Evolutionary conservation across 345 rosid species (phyloP), one percentile per base, ranked within the genome.

Genomic region (Anastatica hierochuntica): DNA sequence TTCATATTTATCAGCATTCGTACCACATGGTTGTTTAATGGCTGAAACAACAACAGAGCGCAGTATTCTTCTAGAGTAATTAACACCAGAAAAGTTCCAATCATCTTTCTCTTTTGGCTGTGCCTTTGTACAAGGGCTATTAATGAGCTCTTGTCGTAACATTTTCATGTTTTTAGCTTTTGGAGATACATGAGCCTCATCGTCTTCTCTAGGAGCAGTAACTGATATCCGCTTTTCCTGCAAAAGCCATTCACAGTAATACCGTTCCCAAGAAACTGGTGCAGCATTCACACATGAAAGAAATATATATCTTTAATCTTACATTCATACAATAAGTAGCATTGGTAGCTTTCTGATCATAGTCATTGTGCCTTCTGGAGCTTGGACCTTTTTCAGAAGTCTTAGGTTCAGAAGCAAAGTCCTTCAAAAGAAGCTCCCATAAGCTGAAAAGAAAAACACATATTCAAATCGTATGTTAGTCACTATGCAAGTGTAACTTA

Each of bases 381-480:
- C 37, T 57, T 26, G 19, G 52, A 51, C 31, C 43, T 49, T 56
- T 41, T 27, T 57, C 1, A 6, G 17, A 23, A 54, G 49, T 35
- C 36, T 17, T 33, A 20, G 51, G 40, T 42, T 50, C 57, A 42
- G 62, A 49, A 27, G 34, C 23, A 30, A 36, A 23, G 19, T 64
- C 47, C 15, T 68, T 56, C 43, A 43, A 12, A 23, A 68, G 65
- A 59, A 64, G 41, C 43, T 54, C 49, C 76, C 76, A 68, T 27
- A 73, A 56, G 54, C 74, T 64, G 52, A 3, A 44, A 30, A 53
- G 1, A 18, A 26, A 34, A 24, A 11, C 0, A 29, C 33, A 40
- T 7, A 56, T 41, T 24, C 9, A 30, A 49, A 46, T 24, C 4
- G 0, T 41, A 39, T 8, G 1, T 7, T 14, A 11, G n/a, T 49